Evolutionary conservation across 2,329 filamentous ascomycete species (phyloP), one percentile per base, ranked within the genome.

Genomic region (Talaromyces amestolkiae): DNA sequence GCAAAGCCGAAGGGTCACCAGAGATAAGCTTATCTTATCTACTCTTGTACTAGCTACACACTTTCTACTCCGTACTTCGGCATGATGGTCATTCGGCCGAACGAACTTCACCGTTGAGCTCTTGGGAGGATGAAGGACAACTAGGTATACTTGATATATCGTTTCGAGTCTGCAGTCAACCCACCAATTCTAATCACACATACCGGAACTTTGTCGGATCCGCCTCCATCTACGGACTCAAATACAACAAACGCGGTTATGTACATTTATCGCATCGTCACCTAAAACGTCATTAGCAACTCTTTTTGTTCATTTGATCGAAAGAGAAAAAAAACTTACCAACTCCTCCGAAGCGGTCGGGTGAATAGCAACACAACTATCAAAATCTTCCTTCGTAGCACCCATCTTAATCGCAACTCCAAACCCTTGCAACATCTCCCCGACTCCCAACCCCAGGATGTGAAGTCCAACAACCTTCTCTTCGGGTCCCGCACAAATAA

Each of bases 351-450:
- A 87, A 70, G 88, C 90, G 13, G 90, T 92, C 22, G 90, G 90
- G 78, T 92, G 90, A 71, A 92, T 92, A 66, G 90, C 89, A 62
- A 92, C 87, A 71, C 87, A 90, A 73, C 82, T 88, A 74, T 92
- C 90, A 76, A 92, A 90, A 76, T 91, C 88, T 70, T 84, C 85
- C 86, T 92, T 92, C 63, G 87, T 91, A 39, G 90, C 90, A 53
- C 90, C 90, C 90, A 92, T 92, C 84, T 91, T 91, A 70, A 92
- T 78, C 17, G 89, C 90, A 24, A 92, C 89, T 59, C 88, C 90
- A 75, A 93, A 91, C 69, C 90, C 86, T 78, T 93, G 86, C 72
- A 92, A 81, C 87, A 92, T 89, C 84, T 93, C 85, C 70, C 81
- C 74, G 65, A 81, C 76, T 13, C 77, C 75, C 41, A 81, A 72